A percentile compares a stretch with the other conserved stretches of the same genome.
These are phyloP conservation scores for Cudoniella acicularis DNA, from an alignment of 495 filamentous ascomycete genomes.

Conservation along the genomic window DNA sequence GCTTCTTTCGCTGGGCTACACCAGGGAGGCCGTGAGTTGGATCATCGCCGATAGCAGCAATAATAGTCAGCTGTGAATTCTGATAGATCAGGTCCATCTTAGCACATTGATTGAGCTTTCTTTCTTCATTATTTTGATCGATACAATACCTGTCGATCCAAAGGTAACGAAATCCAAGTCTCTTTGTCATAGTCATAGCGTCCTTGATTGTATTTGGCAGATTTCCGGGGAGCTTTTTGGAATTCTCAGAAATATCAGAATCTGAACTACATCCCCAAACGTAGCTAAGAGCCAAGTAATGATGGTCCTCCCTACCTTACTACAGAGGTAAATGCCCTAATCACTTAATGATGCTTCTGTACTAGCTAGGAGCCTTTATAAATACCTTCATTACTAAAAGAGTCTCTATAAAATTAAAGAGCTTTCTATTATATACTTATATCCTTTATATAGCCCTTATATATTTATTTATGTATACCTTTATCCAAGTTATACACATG, in stretches of 20 bases:
- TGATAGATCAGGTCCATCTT: conserved; percentile 31
- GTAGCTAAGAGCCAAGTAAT: conserved; percentile 11
- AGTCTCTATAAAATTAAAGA: too few relatives aligned
- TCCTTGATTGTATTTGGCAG: conserved; percentile 24
- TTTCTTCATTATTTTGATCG: conserved; percentile 2
- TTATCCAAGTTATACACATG: too few relatives aligned
- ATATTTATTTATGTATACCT: too few relatives aligned
- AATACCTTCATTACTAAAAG: too few relatives aligned
- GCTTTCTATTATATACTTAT: too few relatives aligned
- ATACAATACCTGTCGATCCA: conserved; percentile 31
- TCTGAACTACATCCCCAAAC: conserved; percentile 5
- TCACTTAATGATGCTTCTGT: too few relatives aligned
- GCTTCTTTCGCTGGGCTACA: conserved; percentile 7
- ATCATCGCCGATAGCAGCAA: conserved; percentile 29
- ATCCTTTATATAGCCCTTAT: too few relatives aligned
- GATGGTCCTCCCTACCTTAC: too few relatives aligned
- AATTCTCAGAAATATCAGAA: not conserved
- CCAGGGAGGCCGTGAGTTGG: conserved; percentile 30
- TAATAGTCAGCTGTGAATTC: conserved; percentile 24
- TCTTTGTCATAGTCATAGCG: conserved; percentile 22
- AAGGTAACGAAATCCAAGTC: conserved; percentile 26
- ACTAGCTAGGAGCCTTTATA: too few relatives aligned
- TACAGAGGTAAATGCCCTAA: too few relatives aligned
- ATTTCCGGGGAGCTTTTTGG: not conserved
- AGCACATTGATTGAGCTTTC: conserved; percentile 23